Conservation (phyloP, 495 filamentous ascomycete species). For the Penicillium odoratum region DNA sequence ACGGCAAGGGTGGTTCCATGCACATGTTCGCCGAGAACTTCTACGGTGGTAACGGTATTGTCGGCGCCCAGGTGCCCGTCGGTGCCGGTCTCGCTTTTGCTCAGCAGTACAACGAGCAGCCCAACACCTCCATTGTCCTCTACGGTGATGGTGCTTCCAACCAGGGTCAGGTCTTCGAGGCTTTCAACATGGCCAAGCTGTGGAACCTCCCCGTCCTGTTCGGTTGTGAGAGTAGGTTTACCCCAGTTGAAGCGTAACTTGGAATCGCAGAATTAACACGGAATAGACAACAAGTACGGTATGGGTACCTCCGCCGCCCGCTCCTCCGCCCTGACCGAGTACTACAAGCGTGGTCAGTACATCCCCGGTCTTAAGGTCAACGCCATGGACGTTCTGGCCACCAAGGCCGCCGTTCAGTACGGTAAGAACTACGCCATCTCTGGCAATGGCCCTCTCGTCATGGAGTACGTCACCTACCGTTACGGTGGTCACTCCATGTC, state of each 20-base stretch:
- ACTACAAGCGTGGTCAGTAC: conserved; percentile 99
- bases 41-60: conserved; percentile 98
- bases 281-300: conserved; percentile 97
- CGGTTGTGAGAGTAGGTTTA: conserved; percentile 88
- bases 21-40: conserved; percentile 99
- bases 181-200: conserved; percentile 99
- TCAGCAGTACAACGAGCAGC: conserved; percentile 85
- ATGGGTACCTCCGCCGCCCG: conserved; percentile 98
- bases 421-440: conserved; percentile 78
- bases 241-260: not conserved
- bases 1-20: conserved; percentile 99
- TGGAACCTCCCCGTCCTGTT: conserved; percentile 96
- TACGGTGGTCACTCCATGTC: conserved; percentile 99
- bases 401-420: conserved; percentile 92
- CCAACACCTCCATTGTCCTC: conserved; percentile 81
- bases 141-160: conserved; percentile 98
- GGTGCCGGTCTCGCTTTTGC: conserved; percentile 96
- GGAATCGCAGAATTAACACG: conserved; percentile 19
- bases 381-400: conserved; percentile 98
- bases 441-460: conserved; percentile 88
- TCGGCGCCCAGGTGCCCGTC: conserved; percentile 97
- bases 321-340: conserved; percentile 92
- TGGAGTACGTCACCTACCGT: conserved; percentile 99
- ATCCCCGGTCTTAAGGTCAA: conserved; percentile 99
- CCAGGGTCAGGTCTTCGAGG: conserved; percentile 99